phyloP scores from a whole-genome alignment of 768 basidiomycete genomes.

The Russula dissimulans region DNA sequence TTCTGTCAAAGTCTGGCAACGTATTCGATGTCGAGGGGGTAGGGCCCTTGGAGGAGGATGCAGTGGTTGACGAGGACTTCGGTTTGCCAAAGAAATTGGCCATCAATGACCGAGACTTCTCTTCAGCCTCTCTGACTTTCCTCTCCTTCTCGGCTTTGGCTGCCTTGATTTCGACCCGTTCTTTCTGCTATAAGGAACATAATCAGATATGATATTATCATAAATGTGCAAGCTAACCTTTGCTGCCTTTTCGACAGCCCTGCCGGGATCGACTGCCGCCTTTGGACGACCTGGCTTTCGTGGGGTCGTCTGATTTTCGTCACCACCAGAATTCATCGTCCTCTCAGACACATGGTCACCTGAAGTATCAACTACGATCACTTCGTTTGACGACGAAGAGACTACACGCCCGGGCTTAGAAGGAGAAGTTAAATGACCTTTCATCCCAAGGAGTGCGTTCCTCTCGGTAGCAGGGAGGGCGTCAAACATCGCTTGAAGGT shows the following conservation, averaged over 20 bases:
- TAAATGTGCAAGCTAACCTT: slow-evolving; percentile 35
- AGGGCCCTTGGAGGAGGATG: slow-evolving; percentile 23
- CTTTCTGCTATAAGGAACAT: slow-evolving; percentile 45
- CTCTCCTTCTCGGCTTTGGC: slow-evolving; percentile 64
- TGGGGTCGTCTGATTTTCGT: slow-evolving; percentile 27
- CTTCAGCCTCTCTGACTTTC: slow-evolving; percentile 59
- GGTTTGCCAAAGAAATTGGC: slow-evolving; percentile 69
- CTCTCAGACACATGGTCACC: slow-evolving; percentile 15
- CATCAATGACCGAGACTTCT: slow-evolving; percentile 69
- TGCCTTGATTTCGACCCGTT: slow-evolving; percentile 54
- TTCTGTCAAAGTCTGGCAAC: slow-evolving; percentile 57
- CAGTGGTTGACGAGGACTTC: slow-evolving; percentile 26
- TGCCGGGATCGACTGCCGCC: slow-evolving; percentile 48
- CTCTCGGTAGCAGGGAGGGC: slow-evolving; percentile 49
- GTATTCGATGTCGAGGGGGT: slow-evolving; percentile 25
- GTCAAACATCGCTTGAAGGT: slow-evolving; percentile 46
- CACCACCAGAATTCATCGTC: slow-evolving; percentile 28
- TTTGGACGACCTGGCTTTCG: slow-evolving; percentile 36
- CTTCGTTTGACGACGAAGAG: slow-evolving; percentile 13
- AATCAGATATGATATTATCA: background rate
- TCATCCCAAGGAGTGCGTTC: slow-evolving; percentile 40
- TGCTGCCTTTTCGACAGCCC: slow-evolving; percentile 45
- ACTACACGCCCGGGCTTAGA: slow-evolving; percentile 5
- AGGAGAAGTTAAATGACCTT: slow-evolving; percentile 30
- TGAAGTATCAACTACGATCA: background rate